Conservation (phyloP, 768 basidiomycete species). For the Leucocoprinus leucothites region DNA sequence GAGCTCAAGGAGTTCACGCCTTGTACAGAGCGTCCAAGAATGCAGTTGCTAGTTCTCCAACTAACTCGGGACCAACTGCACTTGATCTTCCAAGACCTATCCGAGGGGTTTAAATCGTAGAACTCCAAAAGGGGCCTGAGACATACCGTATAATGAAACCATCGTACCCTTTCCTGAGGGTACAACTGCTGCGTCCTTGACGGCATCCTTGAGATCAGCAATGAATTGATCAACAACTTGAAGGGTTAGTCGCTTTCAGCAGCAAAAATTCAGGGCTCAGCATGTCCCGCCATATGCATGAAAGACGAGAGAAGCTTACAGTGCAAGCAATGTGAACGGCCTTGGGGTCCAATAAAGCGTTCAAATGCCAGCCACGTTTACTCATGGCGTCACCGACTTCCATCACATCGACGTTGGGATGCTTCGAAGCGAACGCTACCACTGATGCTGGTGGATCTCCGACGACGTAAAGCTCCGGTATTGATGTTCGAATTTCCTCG, state of each 20-base stretch:
- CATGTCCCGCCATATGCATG: neutral
- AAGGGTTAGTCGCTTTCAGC: conserved; percentile 71
- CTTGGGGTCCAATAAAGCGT: conserved; percentile 72
- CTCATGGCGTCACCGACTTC: conserved; percentile 91
- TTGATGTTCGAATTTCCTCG: conserved; percentile 56
- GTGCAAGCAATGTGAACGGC: conserved; percentile 95
- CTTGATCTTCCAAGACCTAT: conserved; percentile 81
- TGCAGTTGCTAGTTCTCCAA: conserved; percentile 71
- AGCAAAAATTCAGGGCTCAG: conserved; percentile 1
- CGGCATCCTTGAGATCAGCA: conserved; percentile 75
- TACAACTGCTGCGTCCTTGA: conserved; percentile 63
- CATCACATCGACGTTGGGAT: conserved; percentile 65
- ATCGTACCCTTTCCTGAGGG: conserved; percentile 79
- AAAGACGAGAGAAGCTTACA: conserved; percentile 40
- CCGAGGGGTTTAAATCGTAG: neutral
- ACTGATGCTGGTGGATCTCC: conserved; percentile 90
- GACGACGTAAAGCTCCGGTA: conserved; percentile 84
- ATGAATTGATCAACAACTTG: conserved; percentile 74
- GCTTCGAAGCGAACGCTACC: conserved; percentile 78
- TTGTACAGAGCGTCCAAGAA: conserved; percentile 85
- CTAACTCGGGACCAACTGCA: conserved; percentile 77
- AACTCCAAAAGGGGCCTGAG: neutral
- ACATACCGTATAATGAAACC: conserved; percentile 87
- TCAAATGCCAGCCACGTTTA: conserved; percentile 88
- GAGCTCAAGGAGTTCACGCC: conserved; percentile 55